Evolutionary conservation across 164 flowering plant species (phyloP).

Genomic region (Piper betle): DNA sequence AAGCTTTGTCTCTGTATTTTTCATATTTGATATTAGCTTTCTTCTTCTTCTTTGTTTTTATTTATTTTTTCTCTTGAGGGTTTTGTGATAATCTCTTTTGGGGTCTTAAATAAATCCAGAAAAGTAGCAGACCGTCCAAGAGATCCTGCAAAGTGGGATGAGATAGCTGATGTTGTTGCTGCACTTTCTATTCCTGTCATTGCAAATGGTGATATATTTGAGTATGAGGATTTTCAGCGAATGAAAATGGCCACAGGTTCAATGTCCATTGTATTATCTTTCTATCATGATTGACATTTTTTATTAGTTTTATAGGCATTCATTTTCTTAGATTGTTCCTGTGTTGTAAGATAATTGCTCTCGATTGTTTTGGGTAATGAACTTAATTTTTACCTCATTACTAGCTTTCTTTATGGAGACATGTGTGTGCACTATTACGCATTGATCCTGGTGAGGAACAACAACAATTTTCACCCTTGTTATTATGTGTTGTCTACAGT

Average conservation of each 20-base stretch:
- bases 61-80: background rate
- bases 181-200: slow-evolving; percentile 88
- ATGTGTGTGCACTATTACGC: too few relatives aligned
- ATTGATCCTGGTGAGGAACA: too few relatives aligned
- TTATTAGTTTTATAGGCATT: too few relatives aligned
- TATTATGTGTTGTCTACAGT: too few relatives aligned
- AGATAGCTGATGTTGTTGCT: slow-evolving; percentile 79
- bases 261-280: background rate
- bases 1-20: too few relatives aligned
- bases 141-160: slow-evolving; percentile 94
- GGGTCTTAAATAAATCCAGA: slow-evolving; percentile 25
- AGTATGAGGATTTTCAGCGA: slow-evolving; percentile 63
- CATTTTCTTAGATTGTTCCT: background rate
- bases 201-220: slow-evolving; percentile 92
- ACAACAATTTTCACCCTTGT: too few relatives aligned
- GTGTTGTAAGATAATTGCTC: too few relatives aligned
- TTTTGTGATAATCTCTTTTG: background rate
- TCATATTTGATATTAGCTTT: too few relatives aligned
- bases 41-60: background rate
- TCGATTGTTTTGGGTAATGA: background rate
- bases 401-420: background rate
- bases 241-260: slow-evolving; percentile 68
- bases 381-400: background rate
- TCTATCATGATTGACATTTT: background rate
- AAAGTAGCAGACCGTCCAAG: slow-evolving; percentile 84